A percentile compares a stretch with the other conserved stretches of the same genome.
phyloP scores from a whole-genome alignment of 1,284 basidiomycete species.

The Inonotus obliquus region DNA sequence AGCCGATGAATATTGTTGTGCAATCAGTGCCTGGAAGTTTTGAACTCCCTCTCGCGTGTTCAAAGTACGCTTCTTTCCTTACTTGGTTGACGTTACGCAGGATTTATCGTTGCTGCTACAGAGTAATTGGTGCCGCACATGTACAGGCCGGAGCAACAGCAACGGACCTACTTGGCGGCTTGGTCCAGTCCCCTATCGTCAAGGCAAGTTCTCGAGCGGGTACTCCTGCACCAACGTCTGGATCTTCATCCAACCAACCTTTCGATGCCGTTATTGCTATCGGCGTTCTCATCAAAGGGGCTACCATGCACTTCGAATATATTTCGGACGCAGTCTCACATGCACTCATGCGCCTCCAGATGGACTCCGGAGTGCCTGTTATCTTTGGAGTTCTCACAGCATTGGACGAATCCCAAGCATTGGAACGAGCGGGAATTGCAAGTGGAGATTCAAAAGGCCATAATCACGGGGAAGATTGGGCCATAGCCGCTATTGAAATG shows the following conservation, averaged over 20 bases:
- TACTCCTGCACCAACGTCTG: slow-evolving; percentile 37
- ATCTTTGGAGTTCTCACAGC: slow-evolving; percentile 96
- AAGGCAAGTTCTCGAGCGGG: slow-evolving; percentile 42
- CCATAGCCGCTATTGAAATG: slow-evolving; percentile 91
- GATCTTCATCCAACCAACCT: slow-evolving; percentile 51
- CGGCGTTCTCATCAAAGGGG: slow-evolving; percentile 96
- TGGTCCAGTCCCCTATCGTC: slow-evolving; percentile 40
- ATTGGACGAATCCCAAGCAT: slow-evolving; percentile 90
- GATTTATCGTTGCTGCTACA: slow-evolving; percentile 26
- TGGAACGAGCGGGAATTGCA: slow-evolving; percentile 86
- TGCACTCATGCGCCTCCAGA: slow-evolving; percentile 89
- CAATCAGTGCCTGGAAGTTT: slow-evolving; percentile 93
- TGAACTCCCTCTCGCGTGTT: slow-evolving; percentile 85
- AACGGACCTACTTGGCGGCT: slow-evolving; percentile 76
- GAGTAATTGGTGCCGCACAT: slow-evolving; percentile 81
- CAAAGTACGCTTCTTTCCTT: slow-evolving; percentile 51
- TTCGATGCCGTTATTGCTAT: slow-evolving; percentile 97
- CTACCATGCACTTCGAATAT: slow-evolving; percentile 98
- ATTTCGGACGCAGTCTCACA: slow-evolving; percentile 92
- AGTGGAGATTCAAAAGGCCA: slow-evolving; percentile 66
- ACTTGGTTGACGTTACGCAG: not conserved
- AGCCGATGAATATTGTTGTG: slow-evolving; percentile 84
- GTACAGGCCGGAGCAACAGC: slow-evolving; percentile 70
- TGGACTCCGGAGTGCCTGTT: slow-evolving; percentile 93
- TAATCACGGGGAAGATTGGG: slow-evolving; percentile 98